Evolutionary conservation across 148 eudicot genomes (phyloP).

Genomic region (Gaultheria prostrata): DNA sequence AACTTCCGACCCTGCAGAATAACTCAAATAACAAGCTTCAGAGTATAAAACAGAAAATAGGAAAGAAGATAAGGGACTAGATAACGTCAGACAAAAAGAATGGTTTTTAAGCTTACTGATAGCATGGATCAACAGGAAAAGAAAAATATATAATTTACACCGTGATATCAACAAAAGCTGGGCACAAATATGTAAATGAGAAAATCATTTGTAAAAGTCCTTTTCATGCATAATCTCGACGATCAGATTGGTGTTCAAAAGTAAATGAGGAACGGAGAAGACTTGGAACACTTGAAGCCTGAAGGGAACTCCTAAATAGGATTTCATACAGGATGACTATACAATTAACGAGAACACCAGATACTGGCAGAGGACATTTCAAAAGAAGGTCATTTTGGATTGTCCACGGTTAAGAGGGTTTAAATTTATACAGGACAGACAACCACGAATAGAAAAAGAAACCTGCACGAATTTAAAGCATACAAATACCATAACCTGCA

Average conservation of each 20-base stretch:
- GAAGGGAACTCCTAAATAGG: neutral
- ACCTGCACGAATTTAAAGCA: neutral
- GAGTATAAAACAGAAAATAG: neutral
- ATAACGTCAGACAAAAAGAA: neutral
- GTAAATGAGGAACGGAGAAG: neutral
- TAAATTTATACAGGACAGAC: neutral
- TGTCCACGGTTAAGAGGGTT: neutral
- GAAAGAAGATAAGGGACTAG: neutral
- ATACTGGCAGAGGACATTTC: neutral
- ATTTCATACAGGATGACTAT: neutral
- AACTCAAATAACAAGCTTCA: slow-evolving; percentile 4
- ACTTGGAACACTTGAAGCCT: neutral
- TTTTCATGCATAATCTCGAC: neutral
- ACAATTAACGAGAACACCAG: neutral
- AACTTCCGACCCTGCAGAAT: slow-evolving; percentile 8
- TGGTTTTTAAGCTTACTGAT: neutral
- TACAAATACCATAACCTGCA: slow-evolving; percentile 12
- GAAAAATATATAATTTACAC: neutral
- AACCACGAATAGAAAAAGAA: neutral
- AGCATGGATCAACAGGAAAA: neutral
- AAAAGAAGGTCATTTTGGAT: neutral
- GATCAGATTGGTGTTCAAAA: neutral
- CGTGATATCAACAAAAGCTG: neutral
- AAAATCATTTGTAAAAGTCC: neutral
- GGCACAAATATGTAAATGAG: neutral